Percentiles rank a stretch among this genome's conserved stretches.
Evolutionary conservation across 2,329 filamentous ascomycete species (phyloP).

Genomic region (Annulohypoxylon truncatum): DNA sequence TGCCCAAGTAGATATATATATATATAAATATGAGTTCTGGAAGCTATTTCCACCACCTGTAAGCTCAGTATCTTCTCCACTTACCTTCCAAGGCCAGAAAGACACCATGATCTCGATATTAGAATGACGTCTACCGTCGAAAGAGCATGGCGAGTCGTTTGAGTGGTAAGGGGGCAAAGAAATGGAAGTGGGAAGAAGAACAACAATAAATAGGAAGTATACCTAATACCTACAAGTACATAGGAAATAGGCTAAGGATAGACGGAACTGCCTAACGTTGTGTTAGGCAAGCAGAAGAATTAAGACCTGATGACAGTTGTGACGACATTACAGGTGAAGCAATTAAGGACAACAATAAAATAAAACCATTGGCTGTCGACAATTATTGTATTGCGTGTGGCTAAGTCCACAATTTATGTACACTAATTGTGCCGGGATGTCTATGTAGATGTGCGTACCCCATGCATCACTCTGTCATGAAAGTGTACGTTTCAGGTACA

Average conservation of each 20-base stretch:
- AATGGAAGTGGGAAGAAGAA: conserved; percentile 9
- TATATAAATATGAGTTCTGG: neutral
- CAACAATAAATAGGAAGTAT: neutral
- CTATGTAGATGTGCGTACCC: neutral
- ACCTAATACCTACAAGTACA: neutral
- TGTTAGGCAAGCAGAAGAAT: conserved; percentile 16
- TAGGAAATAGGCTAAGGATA: neutral
- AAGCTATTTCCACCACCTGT: neutral
- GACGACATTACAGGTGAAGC: conserved; percentile 37
- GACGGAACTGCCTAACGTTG: conserved; percentile 1
- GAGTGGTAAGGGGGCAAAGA: conserved; percentile 4
- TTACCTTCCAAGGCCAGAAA: conserved; percentile 86
- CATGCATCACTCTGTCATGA: neutral
- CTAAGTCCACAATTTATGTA: neutral
- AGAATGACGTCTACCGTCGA: conserved; percentile 24
- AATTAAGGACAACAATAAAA: conserved; percentile 12
- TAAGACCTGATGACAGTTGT: conserved; percentile 37
- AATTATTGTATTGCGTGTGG: neutral
- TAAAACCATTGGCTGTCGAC: conserved; percentile 8
- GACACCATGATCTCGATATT: conserved; percentile 72
- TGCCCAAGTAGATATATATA: neutral
- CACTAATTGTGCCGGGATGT: neutral
- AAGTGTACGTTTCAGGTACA: neutral
- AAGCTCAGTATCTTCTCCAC: conserved; percentile 31
- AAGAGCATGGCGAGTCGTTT: conserved; percentile 41